Evolutionary conservation across 305 asterid species (phyloP).

Genomic region (Fraxinus sp.): DNA sequence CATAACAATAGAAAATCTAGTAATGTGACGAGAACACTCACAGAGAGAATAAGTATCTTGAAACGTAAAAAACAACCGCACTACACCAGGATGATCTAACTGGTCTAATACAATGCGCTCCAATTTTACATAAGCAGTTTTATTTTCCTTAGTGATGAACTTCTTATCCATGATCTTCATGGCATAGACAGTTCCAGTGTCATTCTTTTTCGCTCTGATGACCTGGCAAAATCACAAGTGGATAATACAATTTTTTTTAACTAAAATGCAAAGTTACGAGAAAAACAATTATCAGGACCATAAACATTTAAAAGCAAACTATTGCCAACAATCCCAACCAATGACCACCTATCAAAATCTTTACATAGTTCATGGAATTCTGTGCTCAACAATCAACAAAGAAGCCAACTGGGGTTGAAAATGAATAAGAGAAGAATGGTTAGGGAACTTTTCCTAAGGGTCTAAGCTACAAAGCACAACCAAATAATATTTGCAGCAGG

Average conservation of each 20-base stretch:
- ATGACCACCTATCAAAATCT: background rate
- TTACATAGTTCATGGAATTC: background rate
- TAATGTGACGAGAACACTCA: constrained; percentile 45
- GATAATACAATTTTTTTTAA: background rate
- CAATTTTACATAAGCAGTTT: constrained; percentile 97
- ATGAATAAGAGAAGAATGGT: background rate
- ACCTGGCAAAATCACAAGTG: constrained; percentile 46
- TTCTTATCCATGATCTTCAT: constrained; percentile 99
- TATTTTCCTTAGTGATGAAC: constrained; percentile 96
- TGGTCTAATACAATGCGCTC: constrained; percentile 98
- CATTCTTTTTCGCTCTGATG: constrained; percentile 96
- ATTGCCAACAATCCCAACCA: background rate
- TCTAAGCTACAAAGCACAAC: background rate
- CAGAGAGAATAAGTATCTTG: constrained; percentile 93
- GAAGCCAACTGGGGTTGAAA: background rate
- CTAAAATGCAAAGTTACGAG: background rate
- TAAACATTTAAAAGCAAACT: background rate
- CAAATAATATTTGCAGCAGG: background rate
- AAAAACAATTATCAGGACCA: background rate
- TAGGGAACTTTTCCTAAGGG: background rate
- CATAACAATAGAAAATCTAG: constrained; percentile 9
- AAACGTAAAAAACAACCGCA: constrained; percentile 83
- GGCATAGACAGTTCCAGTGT: constrained; percentile 79
- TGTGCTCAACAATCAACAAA: background rate
- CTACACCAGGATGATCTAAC: constrained; percentile 95